Base-by-base conservation (phyloP, 768 basidiomycete species). In the Termitomyces sp. region DNA sequence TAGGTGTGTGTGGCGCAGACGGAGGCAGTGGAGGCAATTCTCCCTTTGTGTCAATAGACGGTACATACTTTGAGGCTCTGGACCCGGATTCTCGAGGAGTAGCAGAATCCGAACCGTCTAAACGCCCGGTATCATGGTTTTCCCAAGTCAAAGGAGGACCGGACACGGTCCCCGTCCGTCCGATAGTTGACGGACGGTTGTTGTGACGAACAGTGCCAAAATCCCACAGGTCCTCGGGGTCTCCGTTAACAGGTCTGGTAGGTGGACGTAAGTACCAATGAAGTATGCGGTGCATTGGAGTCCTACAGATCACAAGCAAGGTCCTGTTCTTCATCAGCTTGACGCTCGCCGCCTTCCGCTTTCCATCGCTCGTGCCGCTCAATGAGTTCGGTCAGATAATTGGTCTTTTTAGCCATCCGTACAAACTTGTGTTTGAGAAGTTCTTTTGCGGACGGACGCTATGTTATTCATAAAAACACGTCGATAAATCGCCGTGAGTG, bases 391-490 rank as follows among this genome's bases (percentile, higher is more conserved):
- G 95, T 96, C 60, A 99, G 76, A 68, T 97, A 98, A 67, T 72
- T 91, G 9, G 94, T 88, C 78, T 97, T 97, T 78, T 93, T 95
- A 20, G 96, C 96, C 82, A 91, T 88, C 60, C 90, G 83, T 62
- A 98, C 85, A 70, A 97, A 99, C 68, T 95, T 96, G 73, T 99
- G 97, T 68, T 93, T 96, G 59, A 99, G 78, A 47, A 99, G 82
- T 59, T 99, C 96, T 57, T 87, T 87, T n/a, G 97, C 97, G 20
- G 93, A 79, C 26, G 97, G 97, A 33, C 97, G 91, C 91, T 95
- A 69, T n/a, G 22, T 16, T 59, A 59, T 62, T 59, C 2, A 53
- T 32, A 50, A 51, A 39, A 40, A 20, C 34, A 36, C n/a, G 33
- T 67, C 64, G 65, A 67, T 52, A 18, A 34, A 27, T 34, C 6